Evolutionary conservation across 23 red algal species (phyloP).

Genomic region (Gracilaria caudata): DNA sequence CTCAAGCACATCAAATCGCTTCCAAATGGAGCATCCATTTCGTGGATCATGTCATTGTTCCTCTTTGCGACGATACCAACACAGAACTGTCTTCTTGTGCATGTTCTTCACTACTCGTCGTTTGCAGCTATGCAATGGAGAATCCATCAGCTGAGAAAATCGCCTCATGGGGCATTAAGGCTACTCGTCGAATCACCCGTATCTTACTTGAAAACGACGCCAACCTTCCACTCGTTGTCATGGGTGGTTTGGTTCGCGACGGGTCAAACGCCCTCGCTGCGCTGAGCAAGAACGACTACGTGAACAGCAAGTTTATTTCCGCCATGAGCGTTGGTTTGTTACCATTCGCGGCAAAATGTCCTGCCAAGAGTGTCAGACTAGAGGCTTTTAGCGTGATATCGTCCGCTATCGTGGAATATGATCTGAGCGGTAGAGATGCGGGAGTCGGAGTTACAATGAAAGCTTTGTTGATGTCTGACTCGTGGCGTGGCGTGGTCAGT

Average conservation of each 20-base stretch:
- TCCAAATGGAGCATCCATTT: constrained; percentile 35
- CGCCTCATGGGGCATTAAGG: constrained; percentile 53
- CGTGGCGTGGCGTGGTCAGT: constrained; percentile 31
- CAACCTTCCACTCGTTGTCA: constrained; percentile 29
- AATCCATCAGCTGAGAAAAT: constrained; percentile 27
- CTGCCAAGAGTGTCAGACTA: constrained; percentile 24
- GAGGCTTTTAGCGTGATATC: constrained; percentile 64
- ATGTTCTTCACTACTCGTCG: constrained; percentile 8
- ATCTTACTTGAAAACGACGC: constrained; percentile 28
- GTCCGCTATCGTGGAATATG: constrained; percentile 59
- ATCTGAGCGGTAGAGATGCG: constrained; percentile 54
- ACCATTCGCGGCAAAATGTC: constrained; percentile 26
- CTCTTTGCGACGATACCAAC: constrained; percentile 20
- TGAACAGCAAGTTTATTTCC: constrained; percentile 63
- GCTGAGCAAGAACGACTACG: constrained; percentile 62
- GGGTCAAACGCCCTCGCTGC: constrained; percentile 39
- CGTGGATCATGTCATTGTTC: constrained; percentile 42
- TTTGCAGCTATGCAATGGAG: constrained; percentile 47
- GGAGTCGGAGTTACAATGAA: constrained; percentile 39
- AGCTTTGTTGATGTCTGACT: constrained; percentile 35
- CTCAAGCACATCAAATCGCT: background rate
- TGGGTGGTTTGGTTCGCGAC: constrained; percentile 32
- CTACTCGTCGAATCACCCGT: constrained; percentile 41
- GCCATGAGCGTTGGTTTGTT: constrained; percentile 29
- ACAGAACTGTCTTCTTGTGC: constrained; percentile 28